Evolutionary conservation across 179 eudicot species (phyloP), one percentile per base, ranked within the genome.

Genomic region (Vitellaria paradoxa): DNA sequence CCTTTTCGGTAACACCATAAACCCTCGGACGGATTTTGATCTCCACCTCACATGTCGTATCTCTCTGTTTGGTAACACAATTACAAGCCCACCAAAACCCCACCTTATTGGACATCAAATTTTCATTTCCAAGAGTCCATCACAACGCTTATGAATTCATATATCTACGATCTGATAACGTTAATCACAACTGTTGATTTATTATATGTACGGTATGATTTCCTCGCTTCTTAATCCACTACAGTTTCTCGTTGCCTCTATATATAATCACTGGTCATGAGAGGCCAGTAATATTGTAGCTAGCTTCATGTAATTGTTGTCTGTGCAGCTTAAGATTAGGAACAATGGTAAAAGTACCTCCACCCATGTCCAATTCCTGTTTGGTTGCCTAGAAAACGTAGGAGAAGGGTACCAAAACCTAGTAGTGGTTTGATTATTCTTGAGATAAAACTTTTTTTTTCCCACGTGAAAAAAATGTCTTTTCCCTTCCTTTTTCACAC

Each of bases 1-100:
- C 47, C 47, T 47, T 30, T 74, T 74, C 61, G 77, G 77, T 12
- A 74, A 62, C 55, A 15, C 68, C 21, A 57, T 74, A 45, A 73
- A 55, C 67, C 65, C 53, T 30, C 37, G 2, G 37, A 10, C 26
- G 0, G 9, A 18, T 17, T 8, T 24, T 68, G 23, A 14, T 26
- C 21, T 53, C 12, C 15, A 26, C 55, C 0, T 17, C 6, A 7
- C 9, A 26, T 15, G 7, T 11, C 20, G 14, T 45, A 45, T 61
- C 30, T 60, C 56, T 61, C 7, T 45, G 74, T 70, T 24, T 71
- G 74, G 63, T 53, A 55, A 71, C 62, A 71, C 45, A 42, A 56
- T 60, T 55, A 30, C 37, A 30, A 55, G 30, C 64, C 14, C 50
- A 14, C 3, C 24, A 20, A 55, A 20, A 7, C 9, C 75, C 46